Percentiles rank a stretch among this genome's conserved stretches.
Evolutionary conservation across 306 rosid genomes (phyloP).

Genomic region (Betula pendula): DNA sequence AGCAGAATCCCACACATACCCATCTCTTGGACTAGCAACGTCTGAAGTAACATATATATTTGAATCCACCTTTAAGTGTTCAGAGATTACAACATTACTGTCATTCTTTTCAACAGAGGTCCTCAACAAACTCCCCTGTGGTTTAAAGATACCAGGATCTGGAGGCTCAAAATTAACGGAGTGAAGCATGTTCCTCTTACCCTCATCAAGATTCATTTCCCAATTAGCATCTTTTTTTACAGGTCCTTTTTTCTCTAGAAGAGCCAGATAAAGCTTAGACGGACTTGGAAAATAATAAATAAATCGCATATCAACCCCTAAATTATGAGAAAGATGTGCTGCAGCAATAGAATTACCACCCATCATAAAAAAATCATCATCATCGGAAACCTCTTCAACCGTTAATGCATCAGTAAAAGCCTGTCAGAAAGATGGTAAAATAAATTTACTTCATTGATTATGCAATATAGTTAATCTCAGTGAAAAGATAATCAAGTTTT

Average conservation of each 20-base stretch:
- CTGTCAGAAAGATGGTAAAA: constrained; percentile 46
- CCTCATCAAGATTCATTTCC: constrained; percentile 30
- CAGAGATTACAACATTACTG: constrained; percentile 34
- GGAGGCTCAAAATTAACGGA: constrained; percentile 33
- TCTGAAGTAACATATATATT: constrained; percentile 28
- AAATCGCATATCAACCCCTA: constrained; percentile 78
- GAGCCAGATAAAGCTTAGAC: constrained; percentile 61
- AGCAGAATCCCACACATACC: constrained; percentile 48
- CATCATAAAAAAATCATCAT: constrained; percentile 75
- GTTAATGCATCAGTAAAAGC: constrained; percentile 60
- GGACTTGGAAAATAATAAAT: constrained; percentile 68
- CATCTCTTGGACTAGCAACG: constrained; percentile 21
- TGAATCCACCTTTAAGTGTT: constrained; percentile 51
- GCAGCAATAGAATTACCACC: constrained; percentile 92
- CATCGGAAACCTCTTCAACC: constrained; percentile 61
- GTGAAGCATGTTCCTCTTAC: constrained; percentile 25
- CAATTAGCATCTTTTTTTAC: constrained; percentile 37
- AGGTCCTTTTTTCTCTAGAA: constrained; percentile 54
- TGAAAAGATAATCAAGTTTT: background rate
- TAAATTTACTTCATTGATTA: constrained; percentile 14
- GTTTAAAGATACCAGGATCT: constrained; percentile 27
- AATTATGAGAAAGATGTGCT: constrained; percentile 72
- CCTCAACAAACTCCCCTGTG: constrained; percentile 25
- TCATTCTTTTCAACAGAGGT: constrained; percentile 29
- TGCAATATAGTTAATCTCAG: background rate